Base-by-base conservation (phyloP, 139 green algal species). In the Haematococcus sp. region DNA sequence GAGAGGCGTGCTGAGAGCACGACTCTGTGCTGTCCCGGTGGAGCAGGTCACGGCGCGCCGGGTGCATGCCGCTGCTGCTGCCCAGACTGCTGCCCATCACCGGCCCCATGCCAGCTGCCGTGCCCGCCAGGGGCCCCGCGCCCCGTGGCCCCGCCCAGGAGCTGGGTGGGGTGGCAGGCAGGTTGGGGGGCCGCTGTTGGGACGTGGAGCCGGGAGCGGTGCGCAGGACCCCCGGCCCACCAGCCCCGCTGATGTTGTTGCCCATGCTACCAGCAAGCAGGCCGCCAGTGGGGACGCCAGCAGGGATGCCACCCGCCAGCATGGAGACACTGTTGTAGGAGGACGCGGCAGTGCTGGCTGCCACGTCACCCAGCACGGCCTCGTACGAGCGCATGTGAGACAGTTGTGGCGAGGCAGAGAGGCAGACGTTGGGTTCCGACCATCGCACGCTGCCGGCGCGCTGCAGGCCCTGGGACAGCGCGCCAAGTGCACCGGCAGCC, bases 11-110 rank as follows among this genome's bases (percentile, higher is more conserved):
- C 31, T 71, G 56, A 15, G 44, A 55, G 22, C 40, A 55, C 5
- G 65, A 55, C 65, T 55, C 65, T 25, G 44, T 55, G 9, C 46
- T 44, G n/a, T 60, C n/a, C 25, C 65, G 23, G 63, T 58, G 58
- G 20, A 22, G n/a, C 44, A 65, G 58, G n/a, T 30, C 11, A 2
- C 58, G 7, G 25, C n/a, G 58, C 58, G 25, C n/a, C 58, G 11
- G 23, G 9, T 19, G 17, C 46, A 20, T 46, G 46, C 28, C 15
- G 46, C 31, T 7, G 28, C 28, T 63, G 46, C 46, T 49, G 67
- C 51, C 67, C 27, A 46, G 27, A 25, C 67, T 52, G 67, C 51
- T 32, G 67, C 67, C 11, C 58, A 65, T 22, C 11, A 30, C n/a
- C 23, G 58, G n/a, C 17, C n/a, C n/a, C 58, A 30, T 11, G n/a